These are phyloP conservation scores for Helenozyma rhizophorensis DNA, from an alignment of 805 yeast genomes.

Conservation along the genomic window DNA sequence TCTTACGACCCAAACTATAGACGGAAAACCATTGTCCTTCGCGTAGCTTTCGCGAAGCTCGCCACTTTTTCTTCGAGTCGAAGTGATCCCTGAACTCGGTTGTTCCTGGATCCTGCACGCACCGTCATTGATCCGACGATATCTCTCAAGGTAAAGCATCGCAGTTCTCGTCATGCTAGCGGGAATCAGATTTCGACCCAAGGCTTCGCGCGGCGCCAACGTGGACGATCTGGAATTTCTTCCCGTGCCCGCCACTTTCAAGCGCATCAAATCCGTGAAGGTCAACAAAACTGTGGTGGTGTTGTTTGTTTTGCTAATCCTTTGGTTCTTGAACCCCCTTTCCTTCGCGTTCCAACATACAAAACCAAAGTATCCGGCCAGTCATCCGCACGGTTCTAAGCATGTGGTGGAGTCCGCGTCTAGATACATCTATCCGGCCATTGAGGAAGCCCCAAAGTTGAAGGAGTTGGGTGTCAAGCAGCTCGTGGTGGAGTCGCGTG, in stretches of 20 bases:
- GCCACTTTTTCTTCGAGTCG: no score
- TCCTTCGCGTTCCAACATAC: neutral
- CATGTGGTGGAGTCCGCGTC: slow-evolving; percentile 42
- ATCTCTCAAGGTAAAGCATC: no score
- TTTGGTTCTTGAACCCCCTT: slow-evolving; percentile 13
- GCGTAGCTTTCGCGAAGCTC: no score
- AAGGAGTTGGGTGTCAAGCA: slow-evolving; percentile 51
- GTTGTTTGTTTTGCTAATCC: slow-evolving; percentile 3
- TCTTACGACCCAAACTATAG: no score
- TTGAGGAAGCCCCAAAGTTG: slow-evolving; percentile 62
- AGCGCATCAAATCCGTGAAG: slow-evolving; percentile 5
- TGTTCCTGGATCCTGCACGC: no score
- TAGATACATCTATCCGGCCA: slow-evolving; percentile 64
- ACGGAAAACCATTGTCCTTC: no score
- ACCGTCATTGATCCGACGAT: no score
- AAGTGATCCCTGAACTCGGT: no score
- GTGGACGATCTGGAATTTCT: slow-evolving; percentile 6
- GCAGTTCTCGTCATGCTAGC: no score
- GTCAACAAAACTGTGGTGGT: slow-evolving; percentile 1
- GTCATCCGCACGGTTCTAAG: slow-evolving; percentile 30
- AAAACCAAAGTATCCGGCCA: slow-evolving; percentile 21
- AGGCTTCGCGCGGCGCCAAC: slow-evolving; percentile 4
- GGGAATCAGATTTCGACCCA: slow-evolving; percentile 16
- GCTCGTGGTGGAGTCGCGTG: slow-evolving; percentile 24
- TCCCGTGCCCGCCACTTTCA: slow-evolving; percentile 8